These are phyloP conservation scores for Pythium aristosporum DNA, from an alignment of 352 stramenopile genomes.

Conservation along the genomic window DNA sequence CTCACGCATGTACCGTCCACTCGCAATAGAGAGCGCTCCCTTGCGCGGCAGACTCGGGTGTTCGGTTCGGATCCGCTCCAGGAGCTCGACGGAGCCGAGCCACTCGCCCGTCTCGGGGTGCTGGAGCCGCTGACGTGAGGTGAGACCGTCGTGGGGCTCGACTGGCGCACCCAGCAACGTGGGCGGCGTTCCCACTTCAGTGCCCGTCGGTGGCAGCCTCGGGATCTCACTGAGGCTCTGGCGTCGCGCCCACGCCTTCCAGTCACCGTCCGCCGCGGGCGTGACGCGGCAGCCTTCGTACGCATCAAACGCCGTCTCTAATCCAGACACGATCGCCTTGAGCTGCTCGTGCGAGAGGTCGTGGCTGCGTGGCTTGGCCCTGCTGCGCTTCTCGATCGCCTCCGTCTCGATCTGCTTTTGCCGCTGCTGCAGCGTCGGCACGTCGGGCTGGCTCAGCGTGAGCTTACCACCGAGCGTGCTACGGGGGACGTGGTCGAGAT, in stretches of 20 bases:
- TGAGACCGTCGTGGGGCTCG: conserved; percentile 39
- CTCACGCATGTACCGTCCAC: conserved; percentile 71
- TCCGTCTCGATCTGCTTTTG: conserved; percentile 73
- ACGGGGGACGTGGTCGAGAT: conserved; percentile 57
- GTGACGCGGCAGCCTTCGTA: conserved; percentile 73
- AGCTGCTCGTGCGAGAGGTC: conserved; percentile 56
- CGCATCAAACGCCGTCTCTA: conserved; percentile 71
- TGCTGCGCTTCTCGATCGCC: conserved; percentile 69
- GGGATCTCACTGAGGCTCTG: conserved; percentile 68
- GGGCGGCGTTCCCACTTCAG: conserved; percentile 52
- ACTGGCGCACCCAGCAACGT: conserved; percentile 51
- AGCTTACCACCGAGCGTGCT: conserved; percentile 51
- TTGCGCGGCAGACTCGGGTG: conserved; percentile 66
- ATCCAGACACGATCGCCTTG: conserved; percentile 54
- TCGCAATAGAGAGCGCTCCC: conserved; percentile 62
- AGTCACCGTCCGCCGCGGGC: conserved; percentile 57
- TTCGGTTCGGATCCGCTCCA: conserved; percentile 43
- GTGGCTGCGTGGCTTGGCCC: conserved; percentile 68
- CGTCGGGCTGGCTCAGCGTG: conserved; percentile 45
- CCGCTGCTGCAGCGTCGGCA: conserved; percentile 59
- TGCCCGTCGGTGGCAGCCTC: conserved; percentile 51
- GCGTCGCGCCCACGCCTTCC: conserved; percentile 47
- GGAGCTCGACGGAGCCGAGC: conserved; percentile 69
- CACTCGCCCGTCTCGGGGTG: conserved; percentile 51
- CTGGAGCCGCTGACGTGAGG: conserved; percentile 46